phyloP scores from a whole-genome alignment of 169 alveolate genomes.

The Toxoplasma gondii region DNA sequence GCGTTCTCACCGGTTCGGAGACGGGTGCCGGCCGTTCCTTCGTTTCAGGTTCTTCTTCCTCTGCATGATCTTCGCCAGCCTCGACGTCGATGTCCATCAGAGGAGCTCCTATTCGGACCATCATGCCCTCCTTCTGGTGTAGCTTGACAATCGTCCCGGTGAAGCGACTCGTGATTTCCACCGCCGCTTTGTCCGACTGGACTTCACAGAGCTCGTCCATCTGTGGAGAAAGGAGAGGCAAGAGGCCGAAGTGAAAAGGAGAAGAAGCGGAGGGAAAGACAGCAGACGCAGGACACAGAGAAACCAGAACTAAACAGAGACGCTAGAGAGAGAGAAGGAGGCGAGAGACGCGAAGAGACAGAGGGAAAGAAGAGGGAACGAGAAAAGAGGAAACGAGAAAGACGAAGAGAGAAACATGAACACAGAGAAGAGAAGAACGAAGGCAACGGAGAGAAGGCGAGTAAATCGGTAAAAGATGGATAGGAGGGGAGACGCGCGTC shows the following conservation, averaged over 20 bases:
- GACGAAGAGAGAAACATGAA: neutral
- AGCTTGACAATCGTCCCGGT: slow-evolving; percentile 90
- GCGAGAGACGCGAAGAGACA: neutral
- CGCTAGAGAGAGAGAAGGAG: neutral
- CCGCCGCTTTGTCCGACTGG: slow-evolving; percentile 94
- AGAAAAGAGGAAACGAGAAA: neutral
- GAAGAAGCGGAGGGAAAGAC: neutral
- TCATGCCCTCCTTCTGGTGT: slow-evolving; percentile 82
- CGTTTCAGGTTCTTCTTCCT: slow-evolving; percentile 13
- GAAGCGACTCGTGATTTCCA: slow-evolving; percentile 92
- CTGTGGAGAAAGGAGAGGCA: slow-evolving; percentile 51
- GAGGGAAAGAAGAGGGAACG: neutral
- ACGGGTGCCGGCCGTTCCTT: neutral
- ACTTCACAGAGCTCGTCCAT: slow-evolving; percentile 93
- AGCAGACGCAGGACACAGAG: neutral
- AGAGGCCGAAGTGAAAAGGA: neutral
- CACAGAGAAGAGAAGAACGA: neutral
- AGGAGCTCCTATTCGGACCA: slow-evolving; percentile 81
- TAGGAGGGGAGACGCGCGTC: too few species aligned
- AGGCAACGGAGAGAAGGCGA: neutral
- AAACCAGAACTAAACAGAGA: neutral
- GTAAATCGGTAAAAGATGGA: too few species aligned
- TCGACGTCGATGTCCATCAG: slow-evolving; percentile 84
- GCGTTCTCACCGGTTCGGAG: too few species aligned
- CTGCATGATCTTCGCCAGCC: slow-evolving; percentile 64